phyloP scores from a whole-genome alignment of 805 yeast species.

The Teunomyces kruisii region DNA sequence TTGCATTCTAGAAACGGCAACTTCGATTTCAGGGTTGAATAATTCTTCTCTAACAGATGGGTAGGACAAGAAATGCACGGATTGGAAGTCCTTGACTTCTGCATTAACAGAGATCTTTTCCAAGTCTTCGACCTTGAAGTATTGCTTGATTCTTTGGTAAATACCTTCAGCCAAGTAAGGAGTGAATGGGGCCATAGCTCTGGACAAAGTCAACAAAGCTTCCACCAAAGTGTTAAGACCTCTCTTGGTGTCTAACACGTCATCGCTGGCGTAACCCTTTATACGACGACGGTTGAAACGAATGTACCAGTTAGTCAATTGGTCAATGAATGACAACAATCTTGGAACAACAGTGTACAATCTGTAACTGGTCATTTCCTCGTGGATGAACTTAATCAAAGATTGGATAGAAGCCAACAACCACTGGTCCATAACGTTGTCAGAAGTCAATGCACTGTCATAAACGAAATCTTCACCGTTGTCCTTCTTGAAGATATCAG shows the following conservation, averaged over 20 bases:
- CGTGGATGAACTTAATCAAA: constrained; percentile 78
- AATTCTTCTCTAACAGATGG: constrained; percentile 81
- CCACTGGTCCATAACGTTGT: constrained; percentile 97
- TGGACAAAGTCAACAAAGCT: constrained; percentile 80
- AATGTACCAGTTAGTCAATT: constrained; percentile 97
- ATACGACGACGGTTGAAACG: constrained; percentile 97
- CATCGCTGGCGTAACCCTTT: constrained; percentile 80
- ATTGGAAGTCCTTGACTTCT: constrained; percentile 59
- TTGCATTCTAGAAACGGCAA: constrained; percentile 94
- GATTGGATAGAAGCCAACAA: constrained; percentile 94
- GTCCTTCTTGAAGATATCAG: constrained; percentile 77
- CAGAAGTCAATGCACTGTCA: constrained; percentile 62
- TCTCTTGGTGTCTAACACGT: constrained; percentile 75
- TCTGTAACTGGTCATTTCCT: constrained; percentile 87
- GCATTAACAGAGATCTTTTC: constrained; percentile 39
- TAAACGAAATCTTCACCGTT: constrained; percentile 69
- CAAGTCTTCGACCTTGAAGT: constrained; percentile 60
- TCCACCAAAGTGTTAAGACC: constrained; percentile 92
- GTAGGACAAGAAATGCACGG: constrained; percentile 92
- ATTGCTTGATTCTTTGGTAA: constrained; percentile 69
- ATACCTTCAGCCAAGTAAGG: constrained; percentile 93
- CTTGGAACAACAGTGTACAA: constrained; percentile 96
- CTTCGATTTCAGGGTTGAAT: constrained; percentile 79
- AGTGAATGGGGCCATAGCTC: constrained; percentile 99
- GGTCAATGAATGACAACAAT: constrained; percentile 83